Conservation (phyloP, 352 stramenopile species). For the Phytophthora ramorum region DNA sequence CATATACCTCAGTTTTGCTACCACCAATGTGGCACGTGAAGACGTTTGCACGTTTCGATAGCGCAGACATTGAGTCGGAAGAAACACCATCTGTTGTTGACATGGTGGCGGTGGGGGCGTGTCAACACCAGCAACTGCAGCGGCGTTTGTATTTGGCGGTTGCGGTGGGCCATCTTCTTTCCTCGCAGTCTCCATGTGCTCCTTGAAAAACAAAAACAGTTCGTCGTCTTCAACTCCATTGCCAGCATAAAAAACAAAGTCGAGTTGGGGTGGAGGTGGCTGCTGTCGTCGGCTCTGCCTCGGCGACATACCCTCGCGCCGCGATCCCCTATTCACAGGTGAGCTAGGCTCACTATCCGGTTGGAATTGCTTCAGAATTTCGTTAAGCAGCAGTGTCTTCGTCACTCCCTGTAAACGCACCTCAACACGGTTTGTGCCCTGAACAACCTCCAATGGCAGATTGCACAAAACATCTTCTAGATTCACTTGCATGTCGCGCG, state of each 20-base stretch:
- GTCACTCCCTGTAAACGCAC: constrained; percentile 72
- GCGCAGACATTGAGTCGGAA: constrained; percentile 28
- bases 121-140: constrained; percentile 7
- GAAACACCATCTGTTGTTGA: constrained; percentile 16
- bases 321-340: constrained; percentile 4
- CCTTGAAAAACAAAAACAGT: constrained; percentile 86
- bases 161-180: constrained; percentile 14
- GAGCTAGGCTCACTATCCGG: constrained; percentile 30
- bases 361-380: constrained; percentile 59
- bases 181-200: constrained; percentile 56
- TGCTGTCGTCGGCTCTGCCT: constrained; percentile 20
- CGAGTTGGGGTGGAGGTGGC: constrained; percentile 42
- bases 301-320: constrained; percentile 6
- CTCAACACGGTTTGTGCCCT: constrained; percentile 82
- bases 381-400: constrained; percentile 70
- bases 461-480: constrained; percentile 88
- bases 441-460: constrained; percentile 80
- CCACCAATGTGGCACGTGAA: constrained; percentile 79
- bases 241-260: constrained; percentile 89
- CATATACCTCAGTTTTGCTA: constrained; percentile 73
- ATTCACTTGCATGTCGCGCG: constrained; percentile 89
- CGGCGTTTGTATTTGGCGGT: neutral
- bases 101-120: constrained; percentile 22
- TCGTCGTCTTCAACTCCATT: constrained; percentile 89
- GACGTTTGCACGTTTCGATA: constrained; percentile 60